Conservation (phyloP, 192 early-diverging fungal species). For the Coemansia sp. region DNA sequence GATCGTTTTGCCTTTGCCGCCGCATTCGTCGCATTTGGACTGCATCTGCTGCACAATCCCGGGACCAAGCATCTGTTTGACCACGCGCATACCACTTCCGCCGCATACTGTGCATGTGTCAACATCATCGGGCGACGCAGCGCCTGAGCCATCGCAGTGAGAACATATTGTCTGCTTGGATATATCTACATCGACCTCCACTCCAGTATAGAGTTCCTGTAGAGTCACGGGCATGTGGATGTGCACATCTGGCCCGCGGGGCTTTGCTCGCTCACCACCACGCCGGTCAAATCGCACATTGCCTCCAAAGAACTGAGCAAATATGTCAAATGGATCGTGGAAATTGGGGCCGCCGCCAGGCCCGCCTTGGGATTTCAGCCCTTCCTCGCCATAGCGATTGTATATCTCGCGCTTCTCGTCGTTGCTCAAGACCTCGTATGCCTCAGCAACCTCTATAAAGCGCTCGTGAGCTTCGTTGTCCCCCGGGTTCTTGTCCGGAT, state of each 20-base stretch:
- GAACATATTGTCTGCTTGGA: slow-evolving; percentile 93
- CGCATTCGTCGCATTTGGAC: slow-evolving; percentile 84
- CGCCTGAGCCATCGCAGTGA: slow-evolving; percentile 90
- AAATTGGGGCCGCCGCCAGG: slow-evolving; percentile 59
- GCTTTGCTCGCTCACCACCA: slow-evolving; percentile 62
- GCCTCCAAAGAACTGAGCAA: slow-evolving; percentile 84
- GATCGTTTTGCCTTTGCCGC: slow-evolving; percentile 86
- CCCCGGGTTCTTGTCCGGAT: slow-evolving; percentile 85
- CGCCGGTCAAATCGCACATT: slow-evolving; percentile 61
- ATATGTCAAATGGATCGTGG: slow-evolving; percentile 98
- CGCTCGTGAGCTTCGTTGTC: slow-evolving; percentile 81
- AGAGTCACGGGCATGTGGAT: slow-evolving; percentile 82
- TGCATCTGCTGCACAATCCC: slow-evolving; percentile 96
- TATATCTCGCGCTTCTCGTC: slow-evolving; percentile 89
- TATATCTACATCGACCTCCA: slow-evolving; percentile 82
- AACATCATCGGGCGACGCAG: slow-evolving; percentile 78
- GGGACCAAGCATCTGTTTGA: slow-evolving; percentile 84
- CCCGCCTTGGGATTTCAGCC: slow-evolving; percentile 72
- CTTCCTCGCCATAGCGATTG: slow-evolving; percentile 95
- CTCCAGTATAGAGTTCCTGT: slow-evolving; percentile 87
- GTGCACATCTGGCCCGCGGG: slow-evolving; percentile 77
- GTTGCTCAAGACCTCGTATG: slow-evolving; percentile 91
- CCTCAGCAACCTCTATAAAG: slow-evolving; percentile 86
- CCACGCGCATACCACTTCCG: slow-evolving; percentile 77
- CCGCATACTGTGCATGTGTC: slow-evolving; percentile 75